Conservation (phyloP, 1,139 yeast genomes). For the Saccharomycopsis hybrid region DNA sequence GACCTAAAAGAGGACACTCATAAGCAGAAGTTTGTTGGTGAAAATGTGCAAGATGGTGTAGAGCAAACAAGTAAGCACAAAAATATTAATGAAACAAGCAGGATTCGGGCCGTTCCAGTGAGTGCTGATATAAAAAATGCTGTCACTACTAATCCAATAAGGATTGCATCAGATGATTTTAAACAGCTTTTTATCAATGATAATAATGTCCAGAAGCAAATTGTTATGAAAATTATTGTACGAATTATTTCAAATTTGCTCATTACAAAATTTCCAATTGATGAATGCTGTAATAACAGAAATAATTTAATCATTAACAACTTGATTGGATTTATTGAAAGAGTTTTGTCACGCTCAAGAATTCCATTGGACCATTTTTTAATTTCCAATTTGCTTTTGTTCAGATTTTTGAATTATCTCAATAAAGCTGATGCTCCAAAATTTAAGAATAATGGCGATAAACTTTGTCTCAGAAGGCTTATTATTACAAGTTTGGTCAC, state of each 20-base stretch:
- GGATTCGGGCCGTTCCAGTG: too few relatives aligned
- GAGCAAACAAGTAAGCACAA: too few relatives aligned
- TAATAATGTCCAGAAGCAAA: slow-evolving; percentile 7
- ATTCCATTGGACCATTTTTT: slow-evolving; percentile 17
- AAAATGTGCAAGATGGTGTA: too few relatives aligned
- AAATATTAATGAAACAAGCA: too few relatives aligned
- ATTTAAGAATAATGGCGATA: slow-evolving; percentile 13
- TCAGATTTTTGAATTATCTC: slow-evolving; percentile 6
- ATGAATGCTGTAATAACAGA: slow-evolving; percentile 19
- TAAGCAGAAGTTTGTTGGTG: too few relatives aligned
- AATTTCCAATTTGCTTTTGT: slow-evolving; percentile 12
- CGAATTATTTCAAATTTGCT: slow-evolving; percentile 16
- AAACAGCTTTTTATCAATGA: slow-evolving; percentile 7
- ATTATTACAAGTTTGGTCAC: slow-evolving; percentile 17
- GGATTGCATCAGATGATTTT: too few relatives aligned
- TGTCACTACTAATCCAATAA: too few relatives aligned
- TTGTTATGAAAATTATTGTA: slow-evolving; percentile 14
- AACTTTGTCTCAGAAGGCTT: slow-evolving; percentile 17
- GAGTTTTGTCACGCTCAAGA: slow-evolving; percentile 9
- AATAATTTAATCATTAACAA: slow-evolving; percentile 18
- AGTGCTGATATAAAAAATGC: too few relatives aligned
- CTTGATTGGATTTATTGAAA: slow-evolving; percentile 17
- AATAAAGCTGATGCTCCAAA: background rate
- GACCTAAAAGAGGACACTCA: background rate
- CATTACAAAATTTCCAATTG: slow-evolving; percentile 19